These are phyloP conservation scores for Mycosphaerella sp. DNA, from an alignment of 2,329 filamentous ascomycete species.

Conservation along the genomic window DNA sequence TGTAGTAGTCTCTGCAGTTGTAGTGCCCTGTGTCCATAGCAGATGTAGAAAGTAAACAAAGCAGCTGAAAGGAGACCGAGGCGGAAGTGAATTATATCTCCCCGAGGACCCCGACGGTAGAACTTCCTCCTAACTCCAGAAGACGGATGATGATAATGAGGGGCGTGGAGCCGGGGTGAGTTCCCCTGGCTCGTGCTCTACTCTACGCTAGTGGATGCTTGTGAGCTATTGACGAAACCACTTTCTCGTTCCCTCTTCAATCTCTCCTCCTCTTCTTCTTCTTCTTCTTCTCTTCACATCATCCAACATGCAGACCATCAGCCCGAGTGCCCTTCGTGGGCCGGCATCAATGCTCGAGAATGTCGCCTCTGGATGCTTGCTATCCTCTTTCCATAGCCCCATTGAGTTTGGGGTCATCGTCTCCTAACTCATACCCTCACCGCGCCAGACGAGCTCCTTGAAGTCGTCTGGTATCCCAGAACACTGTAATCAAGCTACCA, in stretches of 20 bases:
- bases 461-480: slow-evolving; percentile 17
- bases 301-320: slow-evolving; percentile 16
- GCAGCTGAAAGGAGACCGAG: background rate
- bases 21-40: slow-evolving; percentile 33
- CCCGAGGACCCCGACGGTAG: background rate
- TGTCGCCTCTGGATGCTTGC: slow-evolving; percentile 16
- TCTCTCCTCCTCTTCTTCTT: slow-evolving; percentile 7
- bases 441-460: slow-evolving; percentile 20
- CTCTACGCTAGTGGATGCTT: background rate
- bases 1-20: slow-evolving; percentile 35
- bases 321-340: slow-evolving; percentile 16
- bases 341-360: slow-evolving; percentile 12
- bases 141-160: background rate
- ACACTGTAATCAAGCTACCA: slow-evolving; percentile 10
- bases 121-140: no score
- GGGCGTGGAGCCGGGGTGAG: no score
- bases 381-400: slow-evolving; percentile 45
- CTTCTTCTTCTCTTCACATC: slow-evolving; percentile 13
- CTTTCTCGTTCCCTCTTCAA: background rate
- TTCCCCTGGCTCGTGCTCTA: background rate
- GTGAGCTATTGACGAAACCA: slow-evolving; percentile 2
- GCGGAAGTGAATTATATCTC: no score
- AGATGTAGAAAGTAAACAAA: background rate
- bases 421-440: slow-evolving; percentile 34
- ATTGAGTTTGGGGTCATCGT: slow-evolving; percentile 45